Conservation (phyloP, 208 protist genomes). For the Endotrypanum monterogeii region DNA sequence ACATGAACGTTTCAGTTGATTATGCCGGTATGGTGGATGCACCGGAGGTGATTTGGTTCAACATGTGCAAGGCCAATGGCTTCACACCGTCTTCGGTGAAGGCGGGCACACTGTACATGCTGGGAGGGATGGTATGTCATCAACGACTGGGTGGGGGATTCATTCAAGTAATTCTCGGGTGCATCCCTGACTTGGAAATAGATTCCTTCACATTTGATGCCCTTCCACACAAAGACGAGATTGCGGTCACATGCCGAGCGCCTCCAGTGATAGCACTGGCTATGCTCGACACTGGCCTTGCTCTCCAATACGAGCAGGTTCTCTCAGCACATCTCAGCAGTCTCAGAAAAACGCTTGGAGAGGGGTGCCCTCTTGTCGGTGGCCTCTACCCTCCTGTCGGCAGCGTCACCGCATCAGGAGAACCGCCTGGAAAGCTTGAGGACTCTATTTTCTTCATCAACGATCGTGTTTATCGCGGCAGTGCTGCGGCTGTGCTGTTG, state of each 20-base stretch:
- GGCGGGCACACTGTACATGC: slow-evolving; percentile 72
- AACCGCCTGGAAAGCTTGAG: slow-evolving; percentile 32
- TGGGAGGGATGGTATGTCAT: slow-evolving; percentile 75
- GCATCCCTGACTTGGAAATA: slow-evolving; percentile 74
- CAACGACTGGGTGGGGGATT: slow-evolving; percentile 82
- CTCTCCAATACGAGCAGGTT: slow-evolving; percentile 76
- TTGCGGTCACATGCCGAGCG: slow-evolving; percentile 37
- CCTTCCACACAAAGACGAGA: slow-evolving; percentile 63
- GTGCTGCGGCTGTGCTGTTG: slow-evolving; percentile 70
- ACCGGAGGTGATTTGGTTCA: slow-evolving; percentile 87
- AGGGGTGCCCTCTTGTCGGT: slow-evolving; percentile 56
- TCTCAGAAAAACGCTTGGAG: slow-evolving; percentile 42
- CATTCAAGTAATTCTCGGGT: slow-evolving; percentile 83
- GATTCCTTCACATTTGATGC: slow-evolving; percentile 87
- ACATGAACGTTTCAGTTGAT: slow-evolving; percentile 79
- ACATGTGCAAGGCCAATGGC: slow-evolving; percentile 71
- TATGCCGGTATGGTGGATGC: slow-evolving; percentile 83
- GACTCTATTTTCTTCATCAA: slow-evolving; percentile 87
- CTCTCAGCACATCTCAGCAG: slow-evolving; percentile 60
- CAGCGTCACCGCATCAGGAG: slow-evolving; percentile 4
- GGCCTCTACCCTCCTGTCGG: slow-evolving; percentile 74
- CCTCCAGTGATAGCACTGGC: slow-evolving; percentile 65
- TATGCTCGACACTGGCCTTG: slow-evolving; percentile 63
- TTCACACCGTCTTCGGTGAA: slow-evolving; percentile 72
- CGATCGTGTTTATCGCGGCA: slow-evolving; percentile 79